A percentile compares a stretch with the other conserved stretches of the same genome.
phyloP scores from a whole-genome alignment of 768 basidiomycete species.

The Pleurotus tuber-regium region DNA sequence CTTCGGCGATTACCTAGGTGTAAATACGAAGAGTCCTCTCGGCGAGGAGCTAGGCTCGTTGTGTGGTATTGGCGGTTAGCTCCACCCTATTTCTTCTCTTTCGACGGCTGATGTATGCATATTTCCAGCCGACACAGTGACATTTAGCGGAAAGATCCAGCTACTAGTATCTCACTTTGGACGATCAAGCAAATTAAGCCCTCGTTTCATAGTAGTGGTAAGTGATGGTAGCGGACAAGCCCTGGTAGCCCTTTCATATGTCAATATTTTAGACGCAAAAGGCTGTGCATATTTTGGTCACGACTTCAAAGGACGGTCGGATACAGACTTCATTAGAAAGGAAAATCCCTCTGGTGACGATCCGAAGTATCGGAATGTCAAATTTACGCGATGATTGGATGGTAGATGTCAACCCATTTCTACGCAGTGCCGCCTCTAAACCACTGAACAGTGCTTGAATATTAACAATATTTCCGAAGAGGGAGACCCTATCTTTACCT shows the following conservation, averaged over 20 bases:
- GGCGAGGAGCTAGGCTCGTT: constrained; percentile 72
- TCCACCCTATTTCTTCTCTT: neutral
- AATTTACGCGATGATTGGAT: constrained; percentile 94
- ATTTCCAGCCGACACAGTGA: constrained; percentile 70
- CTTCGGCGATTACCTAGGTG: constrained; percentile 92
- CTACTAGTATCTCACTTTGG: constrained; percentile 80
- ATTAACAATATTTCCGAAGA: constrained; percentile 73
- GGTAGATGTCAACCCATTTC: constrained; percentile 41
- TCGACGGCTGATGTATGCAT: neutral
- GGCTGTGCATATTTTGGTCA: constrained; percentile 76
- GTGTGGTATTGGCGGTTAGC: constrained; percentile 73
- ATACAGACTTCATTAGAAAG: constrained; percentile 66
- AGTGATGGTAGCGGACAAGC: constrained; percentile 26
- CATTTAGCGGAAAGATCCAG: constrained; percentile 82
- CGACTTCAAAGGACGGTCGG: constrained; percentile 59
- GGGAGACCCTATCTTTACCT: constrained; percentile 90
- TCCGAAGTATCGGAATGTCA: constrained; percentile 84
- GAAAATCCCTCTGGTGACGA: constrained; percentile 86
- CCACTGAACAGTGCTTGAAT: constrained; percentile 62
- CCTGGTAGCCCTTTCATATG: neutral
- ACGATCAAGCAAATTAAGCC: constrained; percentile 89
- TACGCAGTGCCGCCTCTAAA: neutral
- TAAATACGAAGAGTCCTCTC: constrained; percentile 77
- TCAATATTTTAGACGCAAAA: constrained; percentile 63
- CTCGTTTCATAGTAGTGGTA: constrained; percentile 88